phyloP scores from a whole-genome alignment of 2,329 filamentous ascomycete species.

The Aspergillus transmontanensis region DNA sequence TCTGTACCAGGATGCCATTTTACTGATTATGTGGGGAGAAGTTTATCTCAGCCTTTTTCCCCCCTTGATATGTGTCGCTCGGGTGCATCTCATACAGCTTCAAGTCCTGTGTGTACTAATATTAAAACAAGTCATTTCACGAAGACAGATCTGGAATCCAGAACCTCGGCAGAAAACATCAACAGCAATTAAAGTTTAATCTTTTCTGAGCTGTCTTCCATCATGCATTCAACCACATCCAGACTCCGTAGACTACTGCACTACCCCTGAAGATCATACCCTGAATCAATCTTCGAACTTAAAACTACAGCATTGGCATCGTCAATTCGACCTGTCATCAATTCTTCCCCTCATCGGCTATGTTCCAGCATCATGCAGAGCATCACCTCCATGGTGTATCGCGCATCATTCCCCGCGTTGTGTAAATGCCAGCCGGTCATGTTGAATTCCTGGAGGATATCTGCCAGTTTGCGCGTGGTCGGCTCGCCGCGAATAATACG shows the following conservation, averaged over 20 bases:
- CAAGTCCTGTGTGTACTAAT: too few species aligned
- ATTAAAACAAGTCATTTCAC: too few species aligned
- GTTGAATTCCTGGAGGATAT: conserved; percentile 65
- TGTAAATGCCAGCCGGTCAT: conserved; percentile 70
- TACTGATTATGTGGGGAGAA: too few species aligned
- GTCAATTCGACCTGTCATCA: not conserved
- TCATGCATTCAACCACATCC: not conserved
- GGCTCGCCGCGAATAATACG: conserved; percentile 60
- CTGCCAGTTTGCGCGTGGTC: conserved; percentile 59
- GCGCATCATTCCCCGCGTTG: conserved; percentile 84
- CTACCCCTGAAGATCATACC: not conserved
- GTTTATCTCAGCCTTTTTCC: too few species aligned
- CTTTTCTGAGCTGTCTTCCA: too few species aligned
- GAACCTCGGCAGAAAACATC: too few species aligned
- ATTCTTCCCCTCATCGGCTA: not conserved
- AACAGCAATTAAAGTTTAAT: too few species aligned
- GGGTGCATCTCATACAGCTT: too few species aligned
- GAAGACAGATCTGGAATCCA: too few species aligned
- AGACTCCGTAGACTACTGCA: not conserved
- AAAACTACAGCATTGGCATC: not conserved
- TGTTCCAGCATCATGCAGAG: conserved; percentile 41
- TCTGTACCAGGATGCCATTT: too few species aligned
- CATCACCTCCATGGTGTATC: conserved; percentile 75
- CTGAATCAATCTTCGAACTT: not conserved
- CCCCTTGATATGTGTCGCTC: too few species aligned